A percentile compares a stretch with the other conserved stretches of the same genome.
These are phyloP conservation scores for Rhizoctonia solani DNA, from an alignment of 1,284 basidiomycete species.

Conservation along the genomic window DNA sequence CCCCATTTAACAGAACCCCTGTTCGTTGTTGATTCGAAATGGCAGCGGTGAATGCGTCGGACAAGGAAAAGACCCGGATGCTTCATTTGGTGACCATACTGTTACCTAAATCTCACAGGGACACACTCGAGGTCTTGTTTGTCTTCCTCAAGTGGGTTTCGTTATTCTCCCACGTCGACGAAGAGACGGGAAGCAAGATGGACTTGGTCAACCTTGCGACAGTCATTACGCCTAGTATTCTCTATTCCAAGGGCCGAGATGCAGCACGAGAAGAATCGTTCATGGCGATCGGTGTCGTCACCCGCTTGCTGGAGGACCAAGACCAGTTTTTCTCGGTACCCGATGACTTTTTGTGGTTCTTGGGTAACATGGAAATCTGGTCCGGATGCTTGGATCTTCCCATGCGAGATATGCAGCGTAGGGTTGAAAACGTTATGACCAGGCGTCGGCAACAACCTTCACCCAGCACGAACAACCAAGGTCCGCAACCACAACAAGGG, in stretches of 20 bases:
- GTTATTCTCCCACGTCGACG: slow-evolving; percentile 97
- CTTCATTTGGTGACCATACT: slow-evolving; percentile 87
- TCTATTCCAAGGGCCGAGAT: slow-evolving; percentile 83
- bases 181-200: slow-evolving; percentile 99
- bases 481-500: neutral
- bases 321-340: slow-evolving; percentile 93
- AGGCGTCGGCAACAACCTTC: neutral
- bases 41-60: slow-evolving; percentile 75
- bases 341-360: slow-evolving; percentile 77
- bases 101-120: slow-evolving; percentile 90
- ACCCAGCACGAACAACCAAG: neutral
- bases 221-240: slow-evolving; percentile 95
- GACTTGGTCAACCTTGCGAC: slow-evolving; percentile 96
- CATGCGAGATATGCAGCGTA: slow-evolving; percentile 88
- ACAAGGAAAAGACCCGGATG: slow-evolving; percentile 56
- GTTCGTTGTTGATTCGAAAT: slow-evolving; percentile 78
- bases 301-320: slow-evolving; percentile 86
- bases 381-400: slow-evolving; percentile 79
- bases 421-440: slow-evolving; percentile 77
- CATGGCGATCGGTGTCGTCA: slow-evolving; percentile 84
- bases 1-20: slow-evolving; percentile 26
- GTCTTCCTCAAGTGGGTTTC: slow-evolving; percentile 99
- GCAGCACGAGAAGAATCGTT: slow-evolving; percentile 93
- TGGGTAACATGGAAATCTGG: slow-evolving; percentile 87
- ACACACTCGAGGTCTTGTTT: slow-evolving; percentile 97